These are phyloP conservation scores for Bodo saltans DNA, from an alignment of 78 protist genomes.

Conservation along the genomic window DNA sequence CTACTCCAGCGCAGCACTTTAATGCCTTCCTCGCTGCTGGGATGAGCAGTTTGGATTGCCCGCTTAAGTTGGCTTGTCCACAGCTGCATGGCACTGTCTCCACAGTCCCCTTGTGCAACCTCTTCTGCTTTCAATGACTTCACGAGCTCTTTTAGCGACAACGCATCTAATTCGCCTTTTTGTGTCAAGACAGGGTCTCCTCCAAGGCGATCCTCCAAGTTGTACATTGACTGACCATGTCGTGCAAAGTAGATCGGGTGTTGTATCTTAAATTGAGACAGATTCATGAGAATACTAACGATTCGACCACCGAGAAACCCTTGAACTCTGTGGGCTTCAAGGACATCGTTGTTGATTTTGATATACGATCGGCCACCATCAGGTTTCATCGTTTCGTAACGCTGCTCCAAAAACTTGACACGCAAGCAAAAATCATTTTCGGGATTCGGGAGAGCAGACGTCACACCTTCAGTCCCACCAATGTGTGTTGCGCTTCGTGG, in stretches of 20 bases:
- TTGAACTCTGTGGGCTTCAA: not conserved
- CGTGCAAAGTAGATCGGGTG: slow-evolving; percentile 69
- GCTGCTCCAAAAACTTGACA: no score
- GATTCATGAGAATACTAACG: not conserved
- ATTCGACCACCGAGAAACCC: not conserved
- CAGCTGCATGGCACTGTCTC: slow-evolving; percentile 23
- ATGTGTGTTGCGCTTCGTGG: no score
- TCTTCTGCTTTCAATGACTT: slow-evolving; percentile 31
- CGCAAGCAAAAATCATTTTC: no score
- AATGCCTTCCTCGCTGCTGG: not conserved
- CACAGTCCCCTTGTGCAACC: not conserved
- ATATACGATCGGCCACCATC: no score
- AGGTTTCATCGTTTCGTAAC: no score
- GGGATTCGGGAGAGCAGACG: no score
- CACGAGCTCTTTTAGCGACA: slow-evolving; percentile 49
- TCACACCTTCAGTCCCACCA: no score
- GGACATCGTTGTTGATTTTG: not conserved
- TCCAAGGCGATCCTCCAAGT: slow-evolving; percentile 67
- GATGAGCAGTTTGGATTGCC: slow-evolving; percentile 31
- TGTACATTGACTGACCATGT: slow-evolving; percentile 85
- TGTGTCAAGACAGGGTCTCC: slow-evolving; percentile 80
- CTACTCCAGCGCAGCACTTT: slow-evolving; percentile 47
- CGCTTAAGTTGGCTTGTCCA: slow-evolving; percentile 67
- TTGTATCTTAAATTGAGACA: not conserved
- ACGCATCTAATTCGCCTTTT: slow-evolving; percentile 66